Evolutionary conservation across 805 yeast species (phyloP).

Genomic region (Maudiozyma saulgeensis): DNA sequence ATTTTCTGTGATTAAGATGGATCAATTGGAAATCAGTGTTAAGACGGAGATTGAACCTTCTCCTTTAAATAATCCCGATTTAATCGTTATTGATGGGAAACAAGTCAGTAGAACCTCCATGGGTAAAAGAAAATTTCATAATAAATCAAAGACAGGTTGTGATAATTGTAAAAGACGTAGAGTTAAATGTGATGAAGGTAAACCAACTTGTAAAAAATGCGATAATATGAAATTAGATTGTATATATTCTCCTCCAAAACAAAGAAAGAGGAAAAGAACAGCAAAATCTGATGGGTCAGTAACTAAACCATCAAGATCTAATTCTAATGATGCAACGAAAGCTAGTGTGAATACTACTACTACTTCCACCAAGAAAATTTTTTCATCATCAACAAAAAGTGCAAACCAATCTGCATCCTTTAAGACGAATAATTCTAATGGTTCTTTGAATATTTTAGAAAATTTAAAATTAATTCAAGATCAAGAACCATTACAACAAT

Average conservation of each 20-base stretch:
- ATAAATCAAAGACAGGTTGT: constrained; percentile 83
- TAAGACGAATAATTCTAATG: neutral
- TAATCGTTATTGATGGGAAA: constrained; percentile 34
- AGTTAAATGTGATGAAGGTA: constrained; percentile 85
- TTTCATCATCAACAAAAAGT: too few relatives aligned
- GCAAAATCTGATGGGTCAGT: neutral
- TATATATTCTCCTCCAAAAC: constrained; percentile 37
- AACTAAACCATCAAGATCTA: neutral
- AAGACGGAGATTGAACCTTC: too few relatives aligned
- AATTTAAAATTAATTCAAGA: constrained; percentile 2
- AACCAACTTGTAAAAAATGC: constrained; percentile 75
- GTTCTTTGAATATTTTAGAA: neutral
- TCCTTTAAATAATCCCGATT: constrained; percentile 9
- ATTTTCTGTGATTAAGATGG: too few relatives aligned
- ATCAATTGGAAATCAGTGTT: too few relatives aligned
- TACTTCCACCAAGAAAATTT: too few relatives aligned
- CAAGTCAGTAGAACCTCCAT: constrained; percentile 37
- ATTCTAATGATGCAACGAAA: neutral
- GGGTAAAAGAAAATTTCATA: constrained; percentile 80
- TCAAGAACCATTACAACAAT: constrained; percentile 12
- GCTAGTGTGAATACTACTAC: too few relatives aligned
- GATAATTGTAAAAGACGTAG: constrained; percentile 80
- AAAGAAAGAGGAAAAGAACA: constrained; percentile 4
- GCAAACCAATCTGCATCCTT: too few relatives aligned
- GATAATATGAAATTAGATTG: constrained; percentile 70